Evolutionary conservation across 768 basidiomycete genomes (phyloP).

Genomic region (Lentinula edodes): DNA sequence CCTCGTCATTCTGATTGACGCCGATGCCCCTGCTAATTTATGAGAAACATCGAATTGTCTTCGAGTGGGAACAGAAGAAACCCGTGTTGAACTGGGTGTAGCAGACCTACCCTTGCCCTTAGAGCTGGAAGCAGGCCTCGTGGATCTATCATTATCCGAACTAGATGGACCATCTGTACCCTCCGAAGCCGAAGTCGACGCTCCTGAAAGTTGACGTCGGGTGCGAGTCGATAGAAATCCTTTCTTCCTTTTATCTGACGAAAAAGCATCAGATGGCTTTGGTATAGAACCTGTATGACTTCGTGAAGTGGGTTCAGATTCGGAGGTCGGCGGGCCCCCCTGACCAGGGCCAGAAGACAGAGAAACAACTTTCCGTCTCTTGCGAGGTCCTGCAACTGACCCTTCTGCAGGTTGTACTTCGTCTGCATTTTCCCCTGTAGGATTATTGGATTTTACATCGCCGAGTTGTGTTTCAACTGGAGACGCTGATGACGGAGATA

Average conservation of each 20-base stretch:
- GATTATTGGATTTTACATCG: background rate
- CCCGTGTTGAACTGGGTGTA: background rate
- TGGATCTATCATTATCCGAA: background rate
- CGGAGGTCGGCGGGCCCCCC: background rate
- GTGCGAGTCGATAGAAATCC: background rate
- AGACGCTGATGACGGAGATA: background rate
- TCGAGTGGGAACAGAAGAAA: background rate
- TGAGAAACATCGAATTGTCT: background rate
- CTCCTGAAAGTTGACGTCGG: background rate
- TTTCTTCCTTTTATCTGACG: background rate
- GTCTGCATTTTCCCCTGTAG: background rate
- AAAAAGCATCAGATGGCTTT: background rate
- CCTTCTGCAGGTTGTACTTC: background rate
- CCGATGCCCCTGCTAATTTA: background rate
- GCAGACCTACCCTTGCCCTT: background rate
- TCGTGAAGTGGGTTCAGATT: background rate
- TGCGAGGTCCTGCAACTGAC: background rate
- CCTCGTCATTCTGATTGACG: background rate
- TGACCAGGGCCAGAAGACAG: background rate
- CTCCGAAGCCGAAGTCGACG: background rate
- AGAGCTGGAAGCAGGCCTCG: background rate
- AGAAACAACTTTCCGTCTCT: slow-evolving; percentile 3
- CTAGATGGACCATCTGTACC: background rate
- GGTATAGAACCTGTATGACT: background rate
- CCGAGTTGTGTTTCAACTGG: background rate